A percentile compares a stretch with the other conserved stretches of the same genome.
phyloP scores from a whole-genome alignment of 1,284 basidiomycete genomes.

The Leccinum solheimii region DNA sequence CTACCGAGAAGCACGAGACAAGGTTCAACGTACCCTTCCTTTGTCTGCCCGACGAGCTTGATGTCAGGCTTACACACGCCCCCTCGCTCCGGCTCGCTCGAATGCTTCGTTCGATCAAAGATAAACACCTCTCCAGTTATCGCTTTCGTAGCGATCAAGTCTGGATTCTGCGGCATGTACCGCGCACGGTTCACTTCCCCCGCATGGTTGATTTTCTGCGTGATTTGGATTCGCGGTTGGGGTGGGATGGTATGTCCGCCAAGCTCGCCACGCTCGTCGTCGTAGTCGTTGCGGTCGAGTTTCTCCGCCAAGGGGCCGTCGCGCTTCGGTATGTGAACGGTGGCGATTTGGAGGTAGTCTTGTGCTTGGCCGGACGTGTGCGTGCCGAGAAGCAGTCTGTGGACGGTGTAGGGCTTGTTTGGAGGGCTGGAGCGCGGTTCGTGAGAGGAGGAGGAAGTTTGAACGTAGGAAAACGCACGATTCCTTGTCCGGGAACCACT shows the following conservation, averaged over 20 bases:
- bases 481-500: constrained; percentile 99
- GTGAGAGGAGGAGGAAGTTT: background rate
- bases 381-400: constrained; percentile 94
- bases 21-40: constrained; percentile 76
- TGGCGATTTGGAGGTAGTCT: constrained; percentile 96
- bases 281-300: constrained; percentile 81
- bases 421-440: constrained; percentile 54
- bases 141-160: constrained; percentile 94
- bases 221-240: constrained; percentile 81
- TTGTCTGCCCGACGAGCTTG: constrained; percentile 82
- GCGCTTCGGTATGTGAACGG: constrained; percentile 89
- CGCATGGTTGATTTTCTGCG: constrained; percentile 93
- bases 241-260: constrained; percentile 82
- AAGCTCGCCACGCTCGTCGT: constrained; percentile 91
- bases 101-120: constrained; percentile 97
- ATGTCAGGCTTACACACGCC: constrained; percentile 92
- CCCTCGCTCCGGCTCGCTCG: constrained; percentile 84
- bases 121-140: constrained; percentile 89
- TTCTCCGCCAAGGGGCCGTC: constrained; percentile 65
- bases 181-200: constrained; percentile 97
- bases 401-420: constrained; percentile 89
- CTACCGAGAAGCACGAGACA: constrained; percentile 4
- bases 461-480: constrained; percentile 53
- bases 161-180: constrained; percentile 99
- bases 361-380: constrained; percentile 96